Evolutionary conservation across 2,329 filamentous ascomycete species (phyloP), one percentile per base, ranked within the genome.

Genomic region (Claviceps purpurea): DNA sequence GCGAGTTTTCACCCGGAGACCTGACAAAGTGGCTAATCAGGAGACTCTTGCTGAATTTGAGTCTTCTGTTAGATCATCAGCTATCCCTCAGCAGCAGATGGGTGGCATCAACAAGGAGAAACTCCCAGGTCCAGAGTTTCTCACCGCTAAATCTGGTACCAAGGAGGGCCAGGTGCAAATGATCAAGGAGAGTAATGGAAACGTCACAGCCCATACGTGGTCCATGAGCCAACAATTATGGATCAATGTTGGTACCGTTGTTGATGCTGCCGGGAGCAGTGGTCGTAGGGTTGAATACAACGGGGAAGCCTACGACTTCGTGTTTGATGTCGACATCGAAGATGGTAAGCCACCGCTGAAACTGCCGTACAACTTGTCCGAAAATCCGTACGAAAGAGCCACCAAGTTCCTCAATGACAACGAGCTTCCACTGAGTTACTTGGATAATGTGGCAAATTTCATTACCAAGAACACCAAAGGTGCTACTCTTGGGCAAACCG

Each of bases 131-230:
- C 87, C 88, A 14, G 89, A 94, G 18, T 96, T 95, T 60, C 71
- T 98, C 8, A 79, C 82, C 51, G 79, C 79, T 52, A 90, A 89
- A 59, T 81, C 82, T 0, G 93, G 93, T 3, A 93, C 87, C n/a
- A 95, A 95, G 68, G 93, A 98, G 57, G 93, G 93, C 0, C 91
- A 98, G 64, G 86, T 95, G 5, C 85, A 94, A 61, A 94, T 95
- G 81, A 91, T 96, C 61, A 81, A 79, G 54, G 86, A 95, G 65
- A 72, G 78, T 7, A 84, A 95, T 61, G 89, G 89, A 46, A 87
- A 81, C 50, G 77, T 96, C 34, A 89, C 86, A 4, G 89, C 90
- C 8, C 88, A 97, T 64, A 83, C 87, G 55, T 97, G 91, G 91
- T 94, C 90, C 13, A 69, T 70, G 57, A 68, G 72, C 57, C 75